Conservation (phyloP, 2,329 filamentous ascomycete genomes). For the Orbilia oligospora region DNA sequence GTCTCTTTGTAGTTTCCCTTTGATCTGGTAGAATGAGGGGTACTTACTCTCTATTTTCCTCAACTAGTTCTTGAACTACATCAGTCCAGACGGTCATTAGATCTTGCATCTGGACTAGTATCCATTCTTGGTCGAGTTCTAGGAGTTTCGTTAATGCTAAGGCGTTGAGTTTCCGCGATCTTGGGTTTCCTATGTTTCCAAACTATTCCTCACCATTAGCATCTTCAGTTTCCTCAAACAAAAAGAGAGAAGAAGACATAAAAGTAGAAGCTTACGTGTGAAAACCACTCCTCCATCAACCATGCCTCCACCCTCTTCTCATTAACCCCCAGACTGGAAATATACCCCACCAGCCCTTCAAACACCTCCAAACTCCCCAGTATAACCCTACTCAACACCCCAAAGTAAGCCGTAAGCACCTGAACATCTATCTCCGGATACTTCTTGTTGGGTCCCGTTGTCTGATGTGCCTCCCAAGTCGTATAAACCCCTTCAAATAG, state of each 20-base stretch:
- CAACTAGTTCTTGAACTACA: slow-evolving; percentile 77
- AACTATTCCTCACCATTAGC: slow-evolving; percentile 56
- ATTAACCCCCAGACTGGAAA: slow-evolving; percentile 52
- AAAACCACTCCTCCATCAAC: slow-evolving; percentile 71
- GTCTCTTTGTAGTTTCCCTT: too few relatives aligned
- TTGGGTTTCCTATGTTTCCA: slow-evolving; percentile 63
- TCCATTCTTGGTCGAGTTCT: slow-evolving; percentile 74
- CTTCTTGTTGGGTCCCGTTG: slow-evolving; percentile 82
- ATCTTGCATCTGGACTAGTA: slow-evolving; percentile 77
- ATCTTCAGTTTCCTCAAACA: neutral
- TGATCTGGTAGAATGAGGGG: neutral
- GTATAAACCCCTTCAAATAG: slow-evolving; percentile 78
- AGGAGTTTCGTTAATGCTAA: slow-evolving; percentile 80
- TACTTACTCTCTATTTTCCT: slow-evolving; percentile 72
- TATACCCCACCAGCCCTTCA: slow-evolving; percentile 67
- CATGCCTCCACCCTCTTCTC: slow-evolving; percentile 68
- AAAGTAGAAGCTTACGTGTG: slow-evolving; percentile 61
- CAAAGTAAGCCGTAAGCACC: slow-evolving; percentile 87
- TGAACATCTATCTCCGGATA: slow-evolving; percentile 79
- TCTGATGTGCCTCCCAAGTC: slow-evolving; percentile 81
- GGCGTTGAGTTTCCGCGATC: slow-evolving; percentile 75
- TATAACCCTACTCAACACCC: slow-evolving; percentile 82
- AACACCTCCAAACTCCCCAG: slow-evolving; percentile 76
- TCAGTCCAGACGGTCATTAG: slow-evolving; percentile 83
- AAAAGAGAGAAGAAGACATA: neutral